Evolutionary conservation across 208 protist genomes (phyloP).

Genomic region (Acanthamoeba sp.): DNA sequence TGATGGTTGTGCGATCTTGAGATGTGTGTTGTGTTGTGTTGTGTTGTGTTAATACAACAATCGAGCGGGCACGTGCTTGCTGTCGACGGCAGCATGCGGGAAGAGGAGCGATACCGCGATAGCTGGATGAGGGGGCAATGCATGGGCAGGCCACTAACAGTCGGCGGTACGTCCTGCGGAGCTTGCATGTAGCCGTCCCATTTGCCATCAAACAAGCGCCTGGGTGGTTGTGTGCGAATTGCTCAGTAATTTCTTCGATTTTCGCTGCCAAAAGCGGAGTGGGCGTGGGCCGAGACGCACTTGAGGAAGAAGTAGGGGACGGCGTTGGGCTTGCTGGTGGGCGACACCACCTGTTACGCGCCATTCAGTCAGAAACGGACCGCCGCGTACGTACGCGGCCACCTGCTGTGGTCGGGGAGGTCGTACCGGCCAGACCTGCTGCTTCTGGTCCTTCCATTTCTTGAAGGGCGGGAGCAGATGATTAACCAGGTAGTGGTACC

Average conservation of each 20-base stretch:
- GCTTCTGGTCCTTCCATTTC: constrained; percentile 50
- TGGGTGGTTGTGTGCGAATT: not conserved
- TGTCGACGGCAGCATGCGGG: not conserved
- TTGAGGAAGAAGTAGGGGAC: constrained; percentile 60
- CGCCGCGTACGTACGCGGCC: no score
- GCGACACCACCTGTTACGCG: not conserved
- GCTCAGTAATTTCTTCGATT: not conserved
- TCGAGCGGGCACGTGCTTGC: no score
- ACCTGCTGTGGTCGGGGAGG: not conserved
- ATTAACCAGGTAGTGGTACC: constrained; percentile 64
- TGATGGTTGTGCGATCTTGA: not conserved
- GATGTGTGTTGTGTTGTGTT: no score
- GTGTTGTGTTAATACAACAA: not conserved
- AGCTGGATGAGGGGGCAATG: constrained; percentile 17
- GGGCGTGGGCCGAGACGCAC: not conserved
- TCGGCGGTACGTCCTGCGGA: not conserved
- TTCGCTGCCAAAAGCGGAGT: not conserved
- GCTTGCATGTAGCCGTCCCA: constrained; percentile 54
- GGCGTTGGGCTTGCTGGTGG: constrained; percentile 33
- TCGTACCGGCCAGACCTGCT: constrained; percentile 2
- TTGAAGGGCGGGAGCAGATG: constrained; percentile 39
- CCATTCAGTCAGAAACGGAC: no score
- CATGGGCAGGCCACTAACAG: not conserved
- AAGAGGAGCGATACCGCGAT: not conserved
- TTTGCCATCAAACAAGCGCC: constrained; percentile 27